Evolutionary conservation across 2,329 filamentous ascomycete species (phyloP), one percentile per base, ranked within the genome.

Genomic region (Rugonectria rugulosa): DNA sequence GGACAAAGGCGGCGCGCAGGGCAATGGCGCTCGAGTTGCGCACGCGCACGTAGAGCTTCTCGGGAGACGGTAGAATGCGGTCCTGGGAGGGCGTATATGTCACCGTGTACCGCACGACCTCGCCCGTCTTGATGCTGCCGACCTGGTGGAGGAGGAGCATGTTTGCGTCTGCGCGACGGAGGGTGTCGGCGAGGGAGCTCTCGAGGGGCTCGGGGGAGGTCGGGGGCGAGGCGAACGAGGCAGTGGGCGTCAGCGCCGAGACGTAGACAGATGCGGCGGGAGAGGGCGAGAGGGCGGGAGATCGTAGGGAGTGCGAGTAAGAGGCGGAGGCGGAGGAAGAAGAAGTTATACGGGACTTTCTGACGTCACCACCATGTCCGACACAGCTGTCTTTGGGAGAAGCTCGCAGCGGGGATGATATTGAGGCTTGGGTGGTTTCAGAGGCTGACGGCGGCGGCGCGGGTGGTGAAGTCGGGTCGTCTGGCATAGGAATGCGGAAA

Each of bases 111-210:
- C 95, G 89, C 61, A 97, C 87, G 32, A 97, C 89, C 77, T 98
- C 93, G 72, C 95, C 95, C 62, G 98, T 90, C 75, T 94, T 96
- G 72, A 98, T 89, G 77, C 85, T 91, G 70, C 95, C 95, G 62
- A 89, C 83, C 77, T 98, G 95, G 76, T 97, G 91, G 58, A 97
- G 79, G 71, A 98, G 86, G 62, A 98, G 81, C 95, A 98, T 98
- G 26, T 70, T 59, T 38, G 56, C 53, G 53, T 34, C 56, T 37
- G 44, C 53, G 49, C 38, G 47, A 34, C 53, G 43, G 43, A 51
- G 55, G 36, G 54, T 42, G 42, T 45, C 24, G 27, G 48, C 51
- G 45, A 49, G 51, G 46, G 42, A 19, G 48, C 36, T 53, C 32
- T 45, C 31, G 42, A 48, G 26, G 12, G 43, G 44, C 11, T 41